Evolutionary conservation across 495 filamentous ascomycete genomes (phyloP), one percentile per base, ranked within the genome.

Genomic region (Penicillium pulvis): DNA sequence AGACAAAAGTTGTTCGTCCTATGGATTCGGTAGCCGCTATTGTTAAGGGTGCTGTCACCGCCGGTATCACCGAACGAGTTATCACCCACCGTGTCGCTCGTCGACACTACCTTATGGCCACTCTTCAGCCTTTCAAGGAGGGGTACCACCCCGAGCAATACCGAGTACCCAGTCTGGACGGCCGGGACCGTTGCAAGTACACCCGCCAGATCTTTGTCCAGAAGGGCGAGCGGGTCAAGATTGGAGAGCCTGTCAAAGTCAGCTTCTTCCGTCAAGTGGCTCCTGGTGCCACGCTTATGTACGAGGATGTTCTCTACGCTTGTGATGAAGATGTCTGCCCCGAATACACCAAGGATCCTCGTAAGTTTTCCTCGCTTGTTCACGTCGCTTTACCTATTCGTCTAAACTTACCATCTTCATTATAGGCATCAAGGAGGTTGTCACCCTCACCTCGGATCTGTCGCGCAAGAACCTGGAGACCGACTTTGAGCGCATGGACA

Each of bases 401-500:
- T 11, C 24, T 39, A 2, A 12, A 20, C 50, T 47, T 11, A 51
- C 16, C 44, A 44, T 44, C 20, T 17, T 12, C 17, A 42, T 23
- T 52, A 56, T 66, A 98, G 93, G 93, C 61, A 97, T 98, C 85
- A 98, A 98, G 82, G 94, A 98, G 75, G 92, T 98, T 31, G 95
- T 98, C 58, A 98, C 94, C 2, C 87, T 98, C 42, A 98, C 95
- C 9, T 97, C 92, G 45, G 94, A 98, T 72, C 82, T 98, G 36
- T 96, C 92, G 16, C 88, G 94, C 60, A 98, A 98, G 82, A 98
- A 97, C 71, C 86, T 98, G 1, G 94, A 98, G 73, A 98, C 96
- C 72, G 94, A 98, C 70, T 98, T 98, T 59, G 94, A 98, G 76
- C 86, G 95, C 65, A 98, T 98, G 94, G 94, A 98, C 73, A 98